phyloP scores from a whole-genome alignment of 2,329 filamentous ascomycete genomes.

The Dothiorella sarmentorum region DNA sequence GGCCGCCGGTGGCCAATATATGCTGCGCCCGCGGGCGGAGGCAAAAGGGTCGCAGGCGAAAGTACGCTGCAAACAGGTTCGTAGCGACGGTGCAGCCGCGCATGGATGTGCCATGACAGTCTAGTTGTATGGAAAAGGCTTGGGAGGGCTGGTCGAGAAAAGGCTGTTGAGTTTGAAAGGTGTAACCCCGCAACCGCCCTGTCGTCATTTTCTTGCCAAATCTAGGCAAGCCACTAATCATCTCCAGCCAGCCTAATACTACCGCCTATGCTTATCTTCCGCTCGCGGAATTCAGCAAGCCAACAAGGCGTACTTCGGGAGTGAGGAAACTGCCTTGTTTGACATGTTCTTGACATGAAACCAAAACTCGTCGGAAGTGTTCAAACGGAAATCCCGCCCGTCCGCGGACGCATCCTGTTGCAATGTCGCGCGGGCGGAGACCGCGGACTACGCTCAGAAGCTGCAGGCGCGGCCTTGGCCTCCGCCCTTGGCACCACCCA shows the following conservation, averaged over 20 bases:
- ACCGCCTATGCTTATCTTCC: no score
- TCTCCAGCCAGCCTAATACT: no score
- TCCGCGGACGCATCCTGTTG: no score
- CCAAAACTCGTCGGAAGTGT: background rate
- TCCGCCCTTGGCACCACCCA: conserved; percentile 5
- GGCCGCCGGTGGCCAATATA: background rate
- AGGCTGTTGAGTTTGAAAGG: no score
- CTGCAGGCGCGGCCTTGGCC: conserved; percentile 11
- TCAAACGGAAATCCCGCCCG: background rate
- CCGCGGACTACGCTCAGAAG: background rate
- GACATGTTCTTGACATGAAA: background rate
- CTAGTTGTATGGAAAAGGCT: no score
- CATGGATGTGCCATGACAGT: background rate
- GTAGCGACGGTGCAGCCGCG: background rate
- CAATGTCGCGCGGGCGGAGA: background rate
- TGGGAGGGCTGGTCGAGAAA: no score
- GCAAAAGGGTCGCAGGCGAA: background rate
- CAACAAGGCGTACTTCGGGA: background rate
- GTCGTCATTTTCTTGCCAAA: no score
- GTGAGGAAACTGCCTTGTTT: background rate
- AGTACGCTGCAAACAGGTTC: no score
- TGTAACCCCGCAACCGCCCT: no score
- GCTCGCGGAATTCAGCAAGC: background rate
- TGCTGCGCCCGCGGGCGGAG: background rate
- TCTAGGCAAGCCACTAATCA: no score